These are phyloP conservation scores for Apophysomyces trapeziformis DNA, from an alignment of 371 early-diverging fungal genomes.

Conservation along the genomic window DNA sequence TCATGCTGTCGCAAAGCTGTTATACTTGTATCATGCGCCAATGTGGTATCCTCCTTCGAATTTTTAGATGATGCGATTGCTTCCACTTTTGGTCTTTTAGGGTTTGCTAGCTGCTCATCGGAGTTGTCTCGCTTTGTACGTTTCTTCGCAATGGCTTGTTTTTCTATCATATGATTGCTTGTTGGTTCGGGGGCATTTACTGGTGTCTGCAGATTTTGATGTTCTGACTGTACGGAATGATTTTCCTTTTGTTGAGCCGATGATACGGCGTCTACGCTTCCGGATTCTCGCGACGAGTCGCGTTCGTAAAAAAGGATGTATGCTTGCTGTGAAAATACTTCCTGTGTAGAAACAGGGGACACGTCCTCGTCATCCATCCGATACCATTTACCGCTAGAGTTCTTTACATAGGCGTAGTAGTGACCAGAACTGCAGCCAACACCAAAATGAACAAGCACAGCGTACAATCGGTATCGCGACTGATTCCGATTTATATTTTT, in stretches of 20 bases:
- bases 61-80: not conserved
- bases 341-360: conserved; percentile 57
- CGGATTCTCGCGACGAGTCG: not conserved
- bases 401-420: conserved; percentile 73
- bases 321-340: conserved; percentile 75
- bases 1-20: conserved; percentile 17
- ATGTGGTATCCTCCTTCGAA: not conserved
- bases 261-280: not conserved
- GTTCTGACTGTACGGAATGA: not conserved
- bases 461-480: conserved; percentile 67
- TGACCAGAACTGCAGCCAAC: conserved; percentile 77
- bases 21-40: not conserved
- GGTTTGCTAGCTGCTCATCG: not conserved
- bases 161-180: not conserved
- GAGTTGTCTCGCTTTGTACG: conserved; percentile 6
- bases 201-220: not conserved
- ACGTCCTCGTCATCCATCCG: conserved; percentile 80
- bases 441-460: conserved; percentile 80
- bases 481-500: conserved; percentile 5
- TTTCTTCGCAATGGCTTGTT: not conserved
- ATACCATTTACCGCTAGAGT: conserved; percentile 76
- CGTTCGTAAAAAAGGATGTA: conserved; percentile 84
- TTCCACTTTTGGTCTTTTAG: not conserved
- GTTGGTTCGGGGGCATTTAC: not conserved
- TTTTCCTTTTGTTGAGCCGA: not conserved